Base-by-base conservation (phyloP, 441 rosid species). In the Omphalea diandra region DNA sequence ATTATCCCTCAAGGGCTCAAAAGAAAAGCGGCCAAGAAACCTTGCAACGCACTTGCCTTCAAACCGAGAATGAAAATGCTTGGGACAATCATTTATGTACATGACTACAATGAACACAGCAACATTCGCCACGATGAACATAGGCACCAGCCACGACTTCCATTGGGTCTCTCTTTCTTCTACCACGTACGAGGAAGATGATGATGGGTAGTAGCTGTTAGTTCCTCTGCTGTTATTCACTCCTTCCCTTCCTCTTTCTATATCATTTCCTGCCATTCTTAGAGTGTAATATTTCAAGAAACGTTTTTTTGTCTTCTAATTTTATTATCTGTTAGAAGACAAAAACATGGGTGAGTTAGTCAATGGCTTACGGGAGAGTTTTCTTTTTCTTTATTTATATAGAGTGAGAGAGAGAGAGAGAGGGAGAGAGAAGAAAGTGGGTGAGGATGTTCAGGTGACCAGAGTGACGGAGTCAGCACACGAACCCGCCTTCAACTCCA, bases 141-240 rank as follows among this genome's bases (percentile, higher is more conserved):
- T 73, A 0, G 97, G 98, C 49, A 93, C 82, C 47, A 95, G 74
- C 99, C 99, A 95, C 12, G 94, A 83, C 9, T 87, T 92, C 99
- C 99, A 93, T 53, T 87, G 85, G n/a, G 70, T 60, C 44, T 77
- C 85, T 22, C 57, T 50, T 1, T 85, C 80, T 17, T 85, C 90
- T 10, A 80, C 64, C 65, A 61, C 10, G 22, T 71, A 68, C 38
- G 83, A 36, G 2, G 87, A 74, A 53, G 90, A 75, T 18, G 83
- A 69, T 10, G 77, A 70, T 9, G 77, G 54, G 43, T 73, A 74
- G 33, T 57, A 67, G 41, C 61, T 47, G 49, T 67, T 67, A 26
- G 73, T 71, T 66, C 85, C n/a, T n/a, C n/a, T n/a, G n/a, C n/a
- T 73, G 73, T 63, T 74, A 55, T 65, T 68, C 29, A 10, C 72